phyloP scores from a whole-genome alignment of 2,329 filamentous ascomycete species.

The Alternaria ethzedia region DNA sequence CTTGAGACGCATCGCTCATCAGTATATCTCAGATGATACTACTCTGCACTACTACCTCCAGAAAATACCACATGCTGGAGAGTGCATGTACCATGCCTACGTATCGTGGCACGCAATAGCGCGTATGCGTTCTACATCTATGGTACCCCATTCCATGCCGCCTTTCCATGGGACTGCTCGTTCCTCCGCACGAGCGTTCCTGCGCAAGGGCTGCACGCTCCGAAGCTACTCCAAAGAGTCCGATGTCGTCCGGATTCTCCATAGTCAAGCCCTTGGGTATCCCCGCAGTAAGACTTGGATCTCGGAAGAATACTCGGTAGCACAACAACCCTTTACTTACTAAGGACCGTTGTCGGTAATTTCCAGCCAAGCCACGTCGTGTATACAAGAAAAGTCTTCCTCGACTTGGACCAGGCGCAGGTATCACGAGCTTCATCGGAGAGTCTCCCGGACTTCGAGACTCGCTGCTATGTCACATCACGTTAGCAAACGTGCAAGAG shows the following conservation, averaged over 20 bases:
- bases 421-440: conserved; percentile 3
- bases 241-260: conserved; percentile 3
- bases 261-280: conserved; percentile 12
- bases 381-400: conserved; percentile 14
- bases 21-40: not conserved
- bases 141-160: not conserved
- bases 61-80: not conserved
- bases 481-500: not conserved
- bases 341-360: conserved; percentile 26
- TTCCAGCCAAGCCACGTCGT: conserved; percentile 15
- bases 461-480: conserved; percentile 1
- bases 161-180: not conserved
- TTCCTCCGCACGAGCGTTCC: conserved; percentile 5
- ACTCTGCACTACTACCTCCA: not conserved
- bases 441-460: conserved; percentile 10
- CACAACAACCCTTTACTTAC: conserved; percentile 10
- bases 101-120: not conserved
- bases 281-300: conserved; percentile 13
- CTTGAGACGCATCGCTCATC: not conserved
- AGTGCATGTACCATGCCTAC: not conserved
- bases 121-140: not conserved
- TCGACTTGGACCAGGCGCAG: conserved; percentile 3
- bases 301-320: conserved; percentile 37
- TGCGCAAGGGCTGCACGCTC: conserved; percentile 1
- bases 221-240: not conserved